A percentile compares a stretch with the other conserved stretches of the same genome.
These are phyloP conservation scores for Aquanectria penicillioides DNA, from an alignment of 2,329 filamentous ascomycete genomes.

Conservation along the genomic window DNA sequence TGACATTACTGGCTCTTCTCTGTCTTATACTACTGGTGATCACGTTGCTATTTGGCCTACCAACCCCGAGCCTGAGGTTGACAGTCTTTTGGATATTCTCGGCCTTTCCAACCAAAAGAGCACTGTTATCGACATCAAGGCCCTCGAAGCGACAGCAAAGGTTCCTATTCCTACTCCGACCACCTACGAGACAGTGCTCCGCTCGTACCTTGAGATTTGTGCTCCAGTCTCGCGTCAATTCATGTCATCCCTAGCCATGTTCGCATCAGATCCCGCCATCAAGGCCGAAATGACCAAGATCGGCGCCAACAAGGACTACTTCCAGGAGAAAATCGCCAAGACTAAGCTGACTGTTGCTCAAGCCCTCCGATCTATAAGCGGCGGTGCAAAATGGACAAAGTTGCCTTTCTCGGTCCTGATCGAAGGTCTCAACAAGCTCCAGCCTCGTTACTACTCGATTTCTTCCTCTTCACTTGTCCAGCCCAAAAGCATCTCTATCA, in stretches of 20 bases:
- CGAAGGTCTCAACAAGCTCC: constrained; percentile 17
- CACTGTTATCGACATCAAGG: constrained; percentile 86
- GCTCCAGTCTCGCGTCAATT: constrained; percentile 97
- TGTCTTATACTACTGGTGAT: constrained; percentile 95
- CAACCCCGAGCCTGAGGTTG: constrained; percentile 91
- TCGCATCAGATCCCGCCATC: constrained; percentile 83
- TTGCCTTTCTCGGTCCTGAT: constrained; percentile 53
- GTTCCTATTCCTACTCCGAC: constrained; percentile 97
- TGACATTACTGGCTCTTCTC: constrained; percentile 86
- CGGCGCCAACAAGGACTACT: constrained; percentile 93
- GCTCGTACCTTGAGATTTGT: constrained; percentile 97
- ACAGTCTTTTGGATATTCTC: constrained; percentile 84
- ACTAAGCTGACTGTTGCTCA: constrained; percentile 56
- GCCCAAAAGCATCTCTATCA: constrained; percentile 18
- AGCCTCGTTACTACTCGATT: constrained; percentile 29
- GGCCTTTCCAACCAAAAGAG: constrained; percentile 80
- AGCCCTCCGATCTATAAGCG: constrained; percentile 75
- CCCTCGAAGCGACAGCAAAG: constrained; percentile 93
- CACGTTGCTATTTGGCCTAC: constrained; percentile 98
- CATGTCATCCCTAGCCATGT: constrained; percentile 84
- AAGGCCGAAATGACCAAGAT: constrained; percentile 91
- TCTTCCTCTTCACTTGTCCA: constrained; percentile 25
- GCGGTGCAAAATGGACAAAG: constrained; percentile 79
- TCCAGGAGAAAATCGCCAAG: constrained; percentile 85
- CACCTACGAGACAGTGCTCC: constrained; percentile 90